phyloP scores from a whole-genome alignment of 257 asterid species.

The Nicotiana sylvestris region DNA sequence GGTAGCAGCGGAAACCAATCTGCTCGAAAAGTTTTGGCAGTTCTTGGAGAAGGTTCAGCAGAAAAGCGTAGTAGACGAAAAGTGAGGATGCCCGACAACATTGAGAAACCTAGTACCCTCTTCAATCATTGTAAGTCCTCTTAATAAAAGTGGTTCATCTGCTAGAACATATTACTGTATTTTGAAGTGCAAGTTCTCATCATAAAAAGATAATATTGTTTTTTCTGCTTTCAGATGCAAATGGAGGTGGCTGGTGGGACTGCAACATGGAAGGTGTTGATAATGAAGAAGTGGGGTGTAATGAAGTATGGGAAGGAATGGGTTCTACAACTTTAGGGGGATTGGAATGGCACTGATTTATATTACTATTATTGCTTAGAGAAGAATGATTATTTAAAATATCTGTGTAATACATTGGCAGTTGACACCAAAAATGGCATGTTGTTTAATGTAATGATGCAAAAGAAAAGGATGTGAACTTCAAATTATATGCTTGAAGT shows the following conservation, averaged over 20 bases:
- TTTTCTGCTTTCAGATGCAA: conserved; percentile 47
- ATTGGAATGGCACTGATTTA: conserved; percentile 57
- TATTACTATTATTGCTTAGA: not conserved
- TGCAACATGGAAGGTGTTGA: conserved; percentile 83
- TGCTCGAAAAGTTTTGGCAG: conserved; percentile 46
- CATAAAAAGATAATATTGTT: not conserved
- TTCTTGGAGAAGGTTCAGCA: conserved; percentile 65
- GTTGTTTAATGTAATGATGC: too few species aligned
- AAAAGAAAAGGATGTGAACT: too few species aligned
- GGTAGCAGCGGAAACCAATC: conserved; percentile 30
- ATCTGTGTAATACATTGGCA: not conserved
- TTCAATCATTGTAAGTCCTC: conserved; percentile 59
- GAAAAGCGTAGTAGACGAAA: conserved; percentile 26
- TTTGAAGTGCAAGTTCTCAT: not conserved
- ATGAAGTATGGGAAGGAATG: conserved; percentile 74
- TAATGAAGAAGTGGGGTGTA: conserved; percentile 77
- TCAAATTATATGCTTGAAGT: too few species aligned
- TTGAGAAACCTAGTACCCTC: conserved; percentile 34
- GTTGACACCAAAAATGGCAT: not conserved
- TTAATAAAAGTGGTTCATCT: not conserved
- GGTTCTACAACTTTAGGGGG: conserved; percentile 79
- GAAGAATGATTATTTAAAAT: too few species aligned
- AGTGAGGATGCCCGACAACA: conserved; percentile 20
- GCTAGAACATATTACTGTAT: not conserved
- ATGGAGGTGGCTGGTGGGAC: conserved; percentile 92